Evolutionary conservation across 2,329 filamentous ascomycete species (phyloP).

Genomic region (Cladosporium phlei): DNA sequence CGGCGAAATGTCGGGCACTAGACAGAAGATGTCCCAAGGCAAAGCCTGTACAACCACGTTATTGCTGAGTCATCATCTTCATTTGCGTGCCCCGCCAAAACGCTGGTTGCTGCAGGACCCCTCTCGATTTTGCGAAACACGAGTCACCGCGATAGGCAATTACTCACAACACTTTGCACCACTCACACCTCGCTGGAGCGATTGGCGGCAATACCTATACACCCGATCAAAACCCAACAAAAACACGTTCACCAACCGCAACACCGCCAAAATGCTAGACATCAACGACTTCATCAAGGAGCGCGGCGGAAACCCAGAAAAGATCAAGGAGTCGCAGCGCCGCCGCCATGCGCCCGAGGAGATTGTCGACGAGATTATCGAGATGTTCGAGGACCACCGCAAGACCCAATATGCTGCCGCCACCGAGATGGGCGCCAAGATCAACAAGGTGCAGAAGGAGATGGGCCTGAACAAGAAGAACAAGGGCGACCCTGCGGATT

Average conservation of each 20-base stretch:
- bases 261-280: slow-evolving; percentile 35
- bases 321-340: slow-evolving; percentile 86
- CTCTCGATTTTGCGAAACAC: no score
- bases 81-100: no score
- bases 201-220: no score
- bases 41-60: no score
- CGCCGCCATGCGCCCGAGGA: slow-evolving; percentile 75
- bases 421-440: slow-evolving; percentile 74
- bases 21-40: no score
- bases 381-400: slow-evolving; percentile 78
- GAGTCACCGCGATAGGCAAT: no score
- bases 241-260: not conserved
- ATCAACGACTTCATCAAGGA: slow-evolving; percentile 58
- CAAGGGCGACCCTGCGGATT: slow-evolving; percentile 80
- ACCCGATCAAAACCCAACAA: no score
- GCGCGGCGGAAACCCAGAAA: slow-evolving; percentile 84
- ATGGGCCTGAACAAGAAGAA: slow-evolving; percentile 91
- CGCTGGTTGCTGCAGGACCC: no score
- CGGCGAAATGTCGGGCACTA: no score
- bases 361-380: slow-evolving; percentile 85
- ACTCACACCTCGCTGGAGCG: no score
- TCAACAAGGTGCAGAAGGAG: slow-evolving; percentile 85
- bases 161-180: no score
- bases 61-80: no score
- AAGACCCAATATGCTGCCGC: slow-evolving; percentile 55